Percentiles rank a stretch among this genome's conserved stretches.
Conservation (phyloP, 371 early-diverging fungal genomes). For the Mucor racemosus region DNA sequence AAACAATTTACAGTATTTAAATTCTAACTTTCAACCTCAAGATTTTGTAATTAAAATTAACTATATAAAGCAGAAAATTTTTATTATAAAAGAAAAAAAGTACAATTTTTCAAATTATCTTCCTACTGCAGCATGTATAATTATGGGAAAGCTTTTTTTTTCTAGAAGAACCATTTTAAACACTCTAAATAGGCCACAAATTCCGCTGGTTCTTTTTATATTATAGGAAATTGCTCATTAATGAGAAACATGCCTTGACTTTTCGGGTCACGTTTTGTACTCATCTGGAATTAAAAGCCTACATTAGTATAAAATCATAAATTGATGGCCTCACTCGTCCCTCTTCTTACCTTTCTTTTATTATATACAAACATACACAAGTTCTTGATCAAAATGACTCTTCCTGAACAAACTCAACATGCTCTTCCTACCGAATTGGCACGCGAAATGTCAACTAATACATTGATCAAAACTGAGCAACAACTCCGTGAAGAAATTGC, state of each 20-base stretch:
- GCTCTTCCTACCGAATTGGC: background rate
- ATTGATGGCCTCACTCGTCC: background rate
- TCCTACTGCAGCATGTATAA: no score
- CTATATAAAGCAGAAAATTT: no score
- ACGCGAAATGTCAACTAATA: constrained; percentile 8
- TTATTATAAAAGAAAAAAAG: no score
- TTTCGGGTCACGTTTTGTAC: background rate
- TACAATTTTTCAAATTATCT: no score
- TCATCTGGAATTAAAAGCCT: background rate
- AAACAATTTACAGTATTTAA: no score
- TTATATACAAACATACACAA: no score
- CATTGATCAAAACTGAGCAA: constrained; percentile 11
- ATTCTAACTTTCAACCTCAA: no score
- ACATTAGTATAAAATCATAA: constrained; percentile 1
- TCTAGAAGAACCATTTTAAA: no score
- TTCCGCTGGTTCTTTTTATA: background rate
- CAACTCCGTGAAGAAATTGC: constrained; percentile 23
- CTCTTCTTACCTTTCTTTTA: background rate
- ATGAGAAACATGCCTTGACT: background rate
- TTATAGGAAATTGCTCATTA: background rate
- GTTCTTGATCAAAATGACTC: background rate
- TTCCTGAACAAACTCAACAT: background rate
- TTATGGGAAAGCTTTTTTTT: no score
- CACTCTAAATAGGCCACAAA: no score
- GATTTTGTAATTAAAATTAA: no score